These are phyloP conservation scores for Cytidiella melzeri DNA, from an alignment of 768 basidiomycete species.

Conservation along the genomic window DNA sequence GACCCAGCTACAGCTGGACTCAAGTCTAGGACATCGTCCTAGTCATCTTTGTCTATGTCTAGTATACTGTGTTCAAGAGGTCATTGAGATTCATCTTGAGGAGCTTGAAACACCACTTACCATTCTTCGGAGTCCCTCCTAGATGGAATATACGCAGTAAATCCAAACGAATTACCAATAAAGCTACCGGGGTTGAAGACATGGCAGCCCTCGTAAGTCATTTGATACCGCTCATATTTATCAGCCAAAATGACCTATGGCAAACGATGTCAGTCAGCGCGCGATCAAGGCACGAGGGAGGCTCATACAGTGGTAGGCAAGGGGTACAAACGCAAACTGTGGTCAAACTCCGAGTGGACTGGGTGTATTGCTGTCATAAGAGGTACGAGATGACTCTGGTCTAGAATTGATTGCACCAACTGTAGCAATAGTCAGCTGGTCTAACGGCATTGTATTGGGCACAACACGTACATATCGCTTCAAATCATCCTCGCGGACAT, in stretches of 20 bases:
- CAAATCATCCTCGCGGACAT: slow-evolving; percentile 70
- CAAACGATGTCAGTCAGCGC: slow-evolving; percentile 10
- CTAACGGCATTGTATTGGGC: background rate
- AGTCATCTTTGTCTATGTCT: slow-evolving; percentile 5
- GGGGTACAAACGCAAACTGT: slow-evolving; percentile 87
- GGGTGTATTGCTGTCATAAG: slow-evolving; percentile 82
- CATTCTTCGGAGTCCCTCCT: slow-evolving; percentile 83
- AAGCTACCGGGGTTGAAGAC: slow-evolving; percentile 98
- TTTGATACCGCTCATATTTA: slow-evolving; percentile 91
- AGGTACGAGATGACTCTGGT: slow-evolving; percentile 93
- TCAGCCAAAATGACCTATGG: slow-evolving; percentile 85
- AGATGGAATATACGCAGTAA: slow-evolving; percentile 88
- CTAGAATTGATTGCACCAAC: slow-evolving; percentile 95
- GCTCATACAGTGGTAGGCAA: slow-evolving; percentile 80
- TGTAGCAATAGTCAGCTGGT: slow-evolving; percentile 24
- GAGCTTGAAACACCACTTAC: slow-evolving; percentile 29
- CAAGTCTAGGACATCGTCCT: too few species aligned
- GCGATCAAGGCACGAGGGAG: background rate
- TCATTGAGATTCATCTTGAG: background rate
- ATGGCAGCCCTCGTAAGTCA: slow-evolving; percentile 97
- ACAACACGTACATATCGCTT: slow-evolving; percentile 72
- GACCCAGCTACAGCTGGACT: too few species aligned
- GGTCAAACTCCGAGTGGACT: slow-evolving; percentile 84
- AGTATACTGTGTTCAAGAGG: background rate
- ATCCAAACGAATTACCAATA: slow-evolving; percentile 72